Percentiles rank a stretch among this genome's conserved stretches.
Conservation (phyloP, 2,329 filamentous ascomycete genomes). For the Coleophoma crateriformis region DNA sequence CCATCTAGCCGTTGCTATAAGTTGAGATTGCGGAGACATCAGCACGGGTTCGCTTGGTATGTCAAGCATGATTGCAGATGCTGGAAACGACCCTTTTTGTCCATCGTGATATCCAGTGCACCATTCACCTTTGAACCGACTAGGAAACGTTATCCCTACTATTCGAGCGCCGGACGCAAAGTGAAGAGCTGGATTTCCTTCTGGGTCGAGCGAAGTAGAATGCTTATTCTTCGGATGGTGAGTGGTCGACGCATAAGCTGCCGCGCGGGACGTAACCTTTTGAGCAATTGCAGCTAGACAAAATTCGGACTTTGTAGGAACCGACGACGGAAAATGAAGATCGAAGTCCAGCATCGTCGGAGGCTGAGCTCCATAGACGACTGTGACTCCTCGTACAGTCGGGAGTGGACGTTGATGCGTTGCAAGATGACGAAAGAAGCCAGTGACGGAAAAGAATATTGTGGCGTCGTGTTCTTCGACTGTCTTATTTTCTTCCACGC, state of each 20-base stretch:
- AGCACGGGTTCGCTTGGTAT: conserved; percentile 18
- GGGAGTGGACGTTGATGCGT: conserved; percentile 23
- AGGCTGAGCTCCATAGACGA: conserved; percentile 20
- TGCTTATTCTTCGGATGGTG: conserved; percentile 18
- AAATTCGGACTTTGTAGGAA: conserved; percentile 11
- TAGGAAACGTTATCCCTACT: conserved; percentile 23
- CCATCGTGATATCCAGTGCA: conserved; percentile 26
- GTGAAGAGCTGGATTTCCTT: conserved; percentile 18
- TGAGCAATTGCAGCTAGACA: conserved; percentile 16
- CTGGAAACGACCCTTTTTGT: conserved; percentile 20
- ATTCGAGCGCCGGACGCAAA: conserved; percentile 24
- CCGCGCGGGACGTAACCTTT: conserved; percentile 18
- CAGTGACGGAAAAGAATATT: conserved; percentile 22
- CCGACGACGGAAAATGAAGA: conserved; percentile 18
- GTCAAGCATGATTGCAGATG: conserved; percentile 15
- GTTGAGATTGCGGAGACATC: conserved; percentile 19
- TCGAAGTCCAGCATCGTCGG: conserved; percentile 22
- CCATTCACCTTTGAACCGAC: conserved; percentile 20
- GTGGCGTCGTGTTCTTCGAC: conserved; percentile 27
- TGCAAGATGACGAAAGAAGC: conserved; percentile 24
- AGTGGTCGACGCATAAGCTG: conserved; percentile 15
- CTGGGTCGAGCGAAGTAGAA: conserved; percentile 17
- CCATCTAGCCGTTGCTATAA: conserved; percentile 22
- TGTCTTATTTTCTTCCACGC: conserved; percentile 22
- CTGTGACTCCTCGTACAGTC: conserved; percentile 16